A percentile compares a stretch with the other conserved stretches of the same genome.
phyloP scores from a whole-genome alignment of 176 grass and related monocot species.

The Hordeum vulgare region MorexV3_pseudomolecules_assembly NC_058521.1:541246656-541247155 shows the following conservation, averaged over 20 bases:
- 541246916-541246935: constrained; percentile 1
- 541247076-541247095: background rate
- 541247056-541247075: background rate
- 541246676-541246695: background rate
- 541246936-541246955: background rate
- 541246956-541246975: constrained; percentile 3
- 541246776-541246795: background rate
- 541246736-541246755: background rate
- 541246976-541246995: background rate
- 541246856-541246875: constrained; percentile 35
- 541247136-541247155: background rate
- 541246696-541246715: background rate
- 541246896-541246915: background rate
- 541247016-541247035: background rate
- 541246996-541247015: background rate
- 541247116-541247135: background rate
- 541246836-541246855: constrained; percentile 22
- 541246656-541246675: background rate
- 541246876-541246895: constrained; percentile 31
- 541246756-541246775: background rate
- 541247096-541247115: background rate
- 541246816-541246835: constrained; percentile 8
- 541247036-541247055: background rate
- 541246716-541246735: background rate
- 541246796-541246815: background rate